Evolutionary conservation across 345 rosid species (phyloP).

Genomic region (Pseudoturritis turrita): DNA sequence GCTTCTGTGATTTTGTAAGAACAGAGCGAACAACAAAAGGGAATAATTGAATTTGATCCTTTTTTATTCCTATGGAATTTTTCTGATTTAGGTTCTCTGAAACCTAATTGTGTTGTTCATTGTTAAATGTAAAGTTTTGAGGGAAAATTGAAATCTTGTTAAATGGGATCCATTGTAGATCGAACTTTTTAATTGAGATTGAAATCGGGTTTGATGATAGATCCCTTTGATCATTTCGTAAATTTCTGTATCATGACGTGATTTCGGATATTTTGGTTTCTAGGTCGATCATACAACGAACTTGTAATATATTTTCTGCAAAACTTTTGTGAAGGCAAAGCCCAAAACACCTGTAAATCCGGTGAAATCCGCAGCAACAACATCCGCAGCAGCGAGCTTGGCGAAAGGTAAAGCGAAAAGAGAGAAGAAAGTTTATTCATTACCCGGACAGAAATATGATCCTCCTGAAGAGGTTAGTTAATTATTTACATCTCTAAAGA

Average conservation of each 20-base stretch:
- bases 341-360: constrained; percentile 45
- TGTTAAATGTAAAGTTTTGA: background rate
- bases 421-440: constrained; percentile 84
- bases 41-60: background rate
- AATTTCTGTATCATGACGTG: background rate
- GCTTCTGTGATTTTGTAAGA: background rate
- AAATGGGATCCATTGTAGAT: background rate
- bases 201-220: background rate
- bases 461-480: constrained; percentile 79
- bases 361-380: constrained; percentile 31
- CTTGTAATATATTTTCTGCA: constrained; percentile 21
- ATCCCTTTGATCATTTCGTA: background rate
- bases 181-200: background rate
- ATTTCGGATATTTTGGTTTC: background rate
- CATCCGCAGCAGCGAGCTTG: constrained; percentile 37
- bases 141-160: background rate
- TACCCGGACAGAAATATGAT: constrained; percentile 83
- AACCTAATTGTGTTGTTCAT: background rate
- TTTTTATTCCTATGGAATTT: background rate
- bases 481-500: background rate
- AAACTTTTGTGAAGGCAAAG: constrained; percentile 48
- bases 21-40: background rate
- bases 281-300: constrained; percentile 8
- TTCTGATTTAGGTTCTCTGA: background rate
- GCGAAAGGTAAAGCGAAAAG: constrained; percentile 67